These are phyloP conservation scores for Coniferiporia sulphurascens DNA, from an alignment of 1,284 basidiomycete species.

Conservation along the genomic window DNA sequence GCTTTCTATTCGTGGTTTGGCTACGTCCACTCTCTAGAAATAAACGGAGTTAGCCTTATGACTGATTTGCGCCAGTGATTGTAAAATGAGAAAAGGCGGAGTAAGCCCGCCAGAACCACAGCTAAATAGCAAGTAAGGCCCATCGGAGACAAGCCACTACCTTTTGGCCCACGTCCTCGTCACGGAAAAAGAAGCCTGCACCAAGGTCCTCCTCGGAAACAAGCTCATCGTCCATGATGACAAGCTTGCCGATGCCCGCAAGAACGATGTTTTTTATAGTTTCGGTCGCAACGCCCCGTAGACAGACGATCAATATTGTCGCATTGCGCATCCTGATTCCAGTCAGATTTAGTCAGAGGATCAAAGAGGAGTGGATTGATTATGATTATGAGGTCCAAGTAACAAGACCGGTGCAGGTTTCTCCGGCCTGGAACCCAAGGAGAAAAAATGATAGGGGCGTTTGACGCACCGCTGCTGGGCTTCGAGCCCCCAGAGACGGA, in stretches of 20 bases:
- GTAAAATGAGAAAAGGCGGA: not conserved
- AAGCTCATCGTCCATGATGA: constrained; percentile 59
- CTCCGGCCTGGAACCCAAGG: not conserved
- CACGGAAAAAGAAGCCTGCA: constrained; percentile 90
- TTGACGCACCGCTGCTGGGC: constrained; percentile 82
- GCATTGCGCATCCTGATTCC: constrained; percentile 83
- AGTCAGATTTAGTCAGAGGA: constrained; percentile 8
- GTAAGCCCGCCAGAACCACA: constrained; percentile 14
- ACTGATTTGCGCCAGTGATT: constrained; percentile 45
- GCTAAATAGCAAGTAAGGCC: not conserved
- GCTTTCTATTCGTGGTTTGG: constrained; percentile 78
- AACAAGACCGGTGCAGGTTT: constrained; percentile 17
- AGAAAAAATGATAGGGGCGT: not conserved
- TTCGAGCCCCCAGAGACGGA: constrained; percentile 96
- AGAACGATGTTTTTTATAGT: constrained; percentile 92
- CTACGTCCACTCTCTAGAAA: constrained; percentile 79
- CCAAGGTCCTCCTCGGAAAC: constrained; percentile 81
- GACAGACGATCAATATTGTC: constrained; percentile 79
- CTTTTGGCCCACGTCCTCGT: constrained; percentile 86
- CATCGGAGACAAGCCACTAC: constrained; percentile 41
- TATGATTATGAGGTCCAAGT: not conserved
- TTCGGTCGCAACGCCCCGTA: constrained; percentile 90
- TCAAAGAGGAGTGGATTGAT: constrained; percentile 3
- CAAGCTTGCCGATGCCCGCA: constrained; percentile 68
- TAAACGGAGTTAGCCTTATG: not conserved